Base-by-base conservation (phyloP, 2,329 filamentous ascomycete genomes). In the Lanzia echinophila region DNA sequence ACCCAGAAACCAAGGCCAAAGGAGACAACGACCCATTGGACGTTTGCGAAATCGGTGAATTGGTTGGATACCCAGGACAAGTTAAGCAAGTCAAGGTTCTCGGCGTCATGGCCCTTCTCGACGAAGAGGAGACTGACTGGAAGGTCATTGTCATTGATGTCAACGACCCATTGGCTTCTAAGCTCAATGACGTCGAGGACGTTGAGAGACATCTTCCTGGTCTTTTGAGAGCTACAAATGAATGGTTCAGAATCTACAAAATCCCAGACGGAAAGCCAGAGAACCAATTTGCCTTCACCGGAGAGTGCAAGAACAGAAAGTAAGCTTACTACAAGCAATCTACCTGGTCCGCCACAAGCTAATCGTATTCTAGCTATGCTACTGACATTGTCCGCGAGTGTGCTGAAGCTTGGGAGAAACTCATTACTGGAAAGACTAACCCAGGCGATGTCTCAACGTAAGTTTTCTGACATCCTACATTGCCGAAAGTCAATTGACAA, bases 161-260 rank as follows among this genome's bases (percentile, higher is more conserved):
- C 72, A 96, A 97, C 77, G 94, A 99, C 78, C 92, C 94, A 64
- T 82, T 99, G 62, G 94, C 94, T 54, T 76, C 88, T 70, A 96
- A 96, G 84, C 87, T 99, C 71, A 92, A 99, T 78, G 92, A 97
- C 73, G 86, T 97, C 61, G 94, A 97, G 83, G 94, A 99, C 71
- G 94, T 99, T 65, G 94, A 99, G 83, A 87, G 92, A 71, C 94
- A 97, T 79, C 86, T 99, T 56, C 94, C 94, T 58, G 94, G 94
- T 67, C 89, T 99, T 57, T 83, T 99, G 72, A 88, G 94, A 65
- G 94, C 94, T 71, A 97, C 92, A 71, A 99, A 99, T 72, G 94
- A 99, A 81, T 99, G 94, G 94, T 99, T 99, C 90, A 90, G 94
- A 75, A 99, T 99, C 84, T 99, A 99, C 87, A 99, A 99, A 83